Evolutionary conservation across 306 rosid genomes (phyloP).

Genomic region (Vicia sativa): DNA sequence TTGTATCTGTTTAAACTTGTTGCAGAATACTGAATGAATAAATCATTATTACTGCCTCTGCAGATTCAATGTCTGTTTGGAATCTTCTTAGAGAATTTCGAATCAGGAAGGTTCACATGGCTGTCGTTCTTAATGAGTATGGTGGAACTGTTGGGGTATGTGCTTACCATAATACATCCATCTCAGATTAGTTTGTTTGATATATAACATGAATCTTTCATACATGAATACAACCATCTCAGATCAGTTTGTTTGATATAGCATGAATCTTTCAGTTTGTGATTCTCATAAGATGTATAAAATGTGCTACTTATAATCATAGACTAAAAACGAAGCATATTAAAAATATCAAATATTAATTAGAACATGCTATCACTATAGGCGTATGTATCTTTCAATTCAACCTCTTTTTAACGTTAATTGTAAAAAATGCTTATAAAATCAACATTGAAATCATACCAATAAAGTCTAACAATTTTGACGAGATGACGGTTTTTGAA

Average conservation of each 20-base stretch:
- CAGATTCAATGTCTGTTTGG: constrained; percentile 99
- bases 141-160: constrained; percentile 99
- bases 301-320: no score
- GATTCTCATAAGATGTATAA: not conserved
- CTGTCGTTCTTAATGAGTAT: constrained; percentile 95
- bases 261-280: constrained; percentile 23
- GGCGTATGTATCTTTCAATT: no score
- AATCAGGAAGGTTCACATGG: constrained; percentile 99
- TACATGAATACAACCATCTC: constrained; percentile 25
- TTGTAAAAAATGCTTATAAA: no score
- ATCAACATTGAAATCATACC: no score
- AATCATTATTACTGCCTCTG: constrained; percentile 47
- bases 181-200: constrained; percentile 36
- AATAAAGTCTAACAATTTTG: constrained; percentile 22
- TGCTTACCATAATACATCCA: constrained; percentile 34
- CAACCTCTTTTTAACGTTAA: no score
- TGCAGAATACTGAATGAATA: constrained; percentile 26
- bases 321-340: no score
- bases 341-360: no score
- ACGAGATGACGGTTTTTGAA: constrained; percentile 13
- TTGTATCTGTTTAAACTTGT: not conserved
- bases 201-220: constrained; percentile 17
- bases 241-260: constrained; percentile 36
- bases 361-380: no score
- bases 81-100: constrained; percentile 99